Percentiles rank a stretch among this genome's conserved stretches.
Conservation (phyloP, 225 moss, liverwort and hornwort genomes). For the Lunularia cruciata region DNA sequence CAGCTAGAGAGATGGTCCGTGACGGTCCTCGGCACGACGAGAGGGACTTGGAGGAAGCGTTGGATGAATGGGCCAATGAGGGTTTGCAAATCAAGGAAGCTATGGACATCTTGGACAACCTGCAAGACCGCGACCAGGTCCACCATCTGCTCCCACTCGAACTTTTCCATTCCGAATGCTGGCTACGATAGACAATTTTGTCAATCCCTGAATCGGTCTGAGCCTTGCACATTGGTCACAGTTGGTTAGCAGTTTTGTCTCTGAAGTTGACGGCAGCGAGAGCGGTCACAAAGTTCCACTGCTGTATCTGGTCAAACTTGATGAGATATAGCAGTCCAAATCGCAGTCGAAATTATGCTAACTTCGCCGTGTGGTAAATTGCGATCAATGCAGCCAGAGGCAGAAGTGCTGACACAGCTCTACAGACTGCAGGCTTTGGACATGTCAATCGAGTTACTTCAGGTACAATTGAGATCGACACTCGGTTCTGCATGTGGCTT, state of each 20-base stretch:
- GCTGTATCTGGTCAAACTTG: too few species aligned
- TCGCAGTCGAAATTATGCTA: too few species aligned
- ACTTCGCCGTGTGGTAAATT: background rate
- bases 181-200: background rate
- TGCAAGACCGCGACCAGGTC: conserved; percentile 61
- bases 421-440: conserved; percentile 72
- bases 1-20: background rate
- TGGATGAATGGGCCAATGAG: conserved; percentile 76
- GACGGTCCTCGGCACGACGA: conserved; percentile 41
- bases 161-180: background rate
- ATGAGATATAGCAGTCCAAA: too few species aligned
- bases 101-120: conserved; percentile 53
- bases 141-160: background rate
- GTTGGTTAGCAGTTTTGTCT: background rate
- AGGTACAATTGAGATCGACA: conserved; percentile 45
- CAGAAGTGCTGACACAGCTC: conserved; percentile 53
- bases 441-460: conserved; percentile 72
- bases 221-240: background rate
- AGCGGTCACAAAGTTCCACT: too few species aligned
- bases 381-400: conserved; percentile 64
- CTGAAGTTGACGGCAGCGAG: background rate
- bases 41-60: conserved; percentile 64
- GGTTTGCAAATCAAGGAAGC: conserved; percentile 63
- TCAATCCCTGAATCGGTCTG: background rate
- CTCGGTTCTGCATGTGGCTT: background rate